Conservation (phyloP, 2,329 filamentous ascomycete species). For the Incumbomyces lentus region DNA sequence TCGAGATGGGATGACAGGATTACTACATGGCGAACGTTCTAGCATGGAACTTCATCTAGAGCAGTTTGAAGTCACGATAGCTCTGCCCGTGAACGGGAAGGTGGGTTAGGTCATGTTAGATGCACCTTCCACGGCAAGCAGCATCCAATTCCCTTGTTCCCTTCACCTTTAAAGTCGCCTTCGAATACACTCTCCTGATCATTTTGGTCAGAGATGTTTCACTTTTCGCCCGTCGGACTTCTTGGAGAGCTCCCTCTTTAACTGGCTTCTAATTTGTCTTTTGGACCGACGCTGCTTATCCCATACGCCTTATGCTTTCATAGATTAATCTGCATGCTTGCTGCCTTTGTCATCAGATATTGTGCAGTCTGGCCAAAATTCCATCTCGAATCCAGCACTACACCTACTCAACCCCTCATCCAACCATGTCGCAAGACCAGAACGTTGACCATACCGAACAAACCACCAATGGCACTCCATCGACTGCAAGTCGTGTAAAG, state of each 20-base stretch:
- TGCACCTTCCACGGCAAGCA: conserved; percentile 3
- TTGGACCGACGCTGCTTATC: background rate
- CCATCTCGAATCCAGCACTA: background rate
- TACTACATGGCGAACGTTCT: no score
- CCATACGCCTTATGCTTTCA: background rate
- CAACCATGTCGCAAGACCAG: background rate
- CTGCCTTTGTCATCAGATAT: background rate
- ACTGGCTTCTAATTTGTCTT: conserved; percentile 1
- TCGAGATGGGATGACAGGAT: no score
- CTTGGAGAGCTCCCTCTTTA: conserved; percentile 3
- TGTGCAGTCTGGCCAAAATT: background rate
- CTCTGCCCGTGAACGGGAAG: no score
- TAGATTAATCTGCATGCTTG: background rate
- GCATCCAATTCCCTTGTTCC: background rate
- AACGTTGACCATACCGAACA: background rate
- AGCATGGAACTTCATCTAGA: no score
- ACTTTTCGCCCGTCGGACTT: background rate
- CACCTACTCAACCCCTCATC: background rate
- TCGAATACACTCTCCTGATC: background rate
- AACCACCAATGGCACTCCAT: conserved; percentile 4
- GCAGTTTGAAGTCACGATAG: no score
- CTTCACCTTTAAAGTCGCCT: background rate
- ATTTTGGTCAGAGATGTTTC: background rate
- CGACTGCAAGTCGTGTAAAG: conserved; percentile 7
- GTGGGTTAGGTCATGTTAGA: no score